Conservation (phyloP, 202 grass and related monocot species). For the Elaeis oleifera region DNA sequence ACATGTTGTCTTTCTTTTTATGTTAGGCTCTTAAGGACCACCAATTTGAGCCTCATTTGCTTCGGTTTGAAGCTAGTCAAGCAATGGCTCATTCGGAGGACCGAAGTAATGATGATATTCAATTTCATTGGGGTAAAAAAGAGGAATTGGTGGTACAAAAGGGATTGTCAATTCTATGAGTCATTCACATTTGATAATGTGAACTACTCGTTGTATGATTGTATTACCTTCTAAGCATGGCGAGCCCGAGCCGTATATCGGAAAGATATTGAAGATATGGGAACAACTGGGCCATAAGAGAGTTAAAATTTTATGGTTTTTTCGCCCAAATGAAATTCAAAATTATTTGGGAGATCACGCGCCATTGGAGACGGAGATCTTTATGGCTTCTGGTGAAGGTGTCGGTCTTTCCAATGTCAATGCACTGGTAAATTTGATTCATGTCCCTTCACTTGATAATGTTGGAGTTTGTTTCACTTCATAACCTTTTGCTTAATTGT, state of each 20-base stretch:
- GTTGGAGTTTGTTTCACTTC: not conserved
- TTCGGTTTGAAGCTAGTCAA: conserved; percentile 14
- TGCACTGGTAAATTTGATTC: conserved; percentile 48
- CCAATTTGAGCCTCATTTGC: not conserved
- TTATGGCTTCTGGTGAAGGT: conserved; percentile 65
- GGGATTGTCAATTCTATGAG: conserved; percentile 47
- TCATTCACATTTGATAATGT: conserved; percentile 64
- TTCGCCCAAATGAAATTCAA: conserved; percentile 57
- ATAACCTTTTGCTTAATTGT: not conserved
- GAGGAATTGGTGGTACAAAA: conserved; percentile 32
- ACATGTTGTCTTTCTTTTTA: conserved; percentile 4
- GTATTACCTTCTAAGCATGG: conserved; percentile 66
- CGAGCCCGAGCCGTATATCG: conserved; percentile 49
- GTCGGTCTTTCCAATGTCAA: conserved; percentile 55
- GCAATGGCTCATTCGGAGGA: conserved; percentile 13
- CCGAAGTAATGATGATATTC: conserved; percentile 25
- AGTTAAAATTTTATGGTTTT: conserved; percentile 87
- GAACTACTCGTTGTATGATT: conserved; percentile 68
- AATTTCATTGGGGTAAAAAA: conserved; percentile 54
- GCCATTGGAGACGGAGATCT: conserved; percentile 60
- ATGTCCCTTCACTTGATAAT: not conserved
- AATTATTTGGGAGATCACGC: conserved; percentile 36
- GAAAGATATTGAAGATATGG: conserved; percentile 81
- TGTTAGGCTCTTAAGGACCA: conserved; percentile 36
- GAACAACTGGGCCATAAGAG: conserved; percentile 32